These are phyloP conservation scores for Nakataea oryzae DNA, from an alignment of 2,329 filamentous ascomycete species.

Conservation along the genomic window DNA sequence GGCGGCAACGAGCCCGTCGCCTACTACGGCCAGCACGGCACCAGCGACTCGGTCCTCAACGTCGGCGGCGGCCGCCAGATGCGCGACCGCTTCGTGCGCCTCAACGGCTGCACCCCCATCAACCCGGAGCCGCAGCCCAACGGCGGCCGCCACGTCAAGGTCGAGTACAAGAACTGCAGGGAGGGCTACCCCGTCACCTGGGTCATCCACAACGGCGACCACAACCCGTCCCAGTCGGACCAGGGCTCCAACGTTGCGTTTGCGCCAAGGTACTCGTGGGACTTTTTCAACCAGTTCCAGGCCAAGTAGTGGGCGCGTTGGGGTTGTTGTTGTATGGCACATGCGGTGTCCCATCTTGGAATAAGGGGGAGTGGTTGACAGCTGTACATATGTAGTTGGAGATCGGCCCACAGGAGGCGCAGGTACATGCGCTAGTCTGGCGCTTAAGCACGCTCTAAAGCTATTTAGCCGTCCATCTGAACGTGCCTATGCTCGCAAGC, in stretches of 20 bases:
- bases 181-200: conserved; percentile 11
- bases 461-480: too few relatives aligned
- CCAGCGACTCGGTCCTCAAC: conserved; percentile 8
- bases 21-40: conserved; percentile 11
- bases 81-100: conserved; percentile 10
- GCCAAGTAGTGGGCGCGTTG: background rate
- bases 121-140: conserved; percentile 5
- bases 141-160: conserved; percentile 8
- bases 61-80: conserved; percentile 7
- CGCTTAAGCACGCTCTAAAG: too few relatives aligned
- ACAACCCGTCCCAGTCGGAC: conserved; percentile 11
- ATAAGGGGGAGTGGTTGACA: too few relatives aligned
- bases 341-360: too few relatives aligned
- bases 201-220: conserved; percentile 12
- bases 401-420: too few relatives aligned
- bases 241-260: conserved; percentile 6
- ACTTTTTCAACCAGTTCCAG: conserved; percentile 9
- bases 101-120: conserved; percentile 9
- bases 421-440: too few relatives aligned
- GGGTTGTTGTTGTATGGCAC: background rate
- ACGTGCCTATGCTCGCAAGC: too few relatives aligned
- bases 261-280: conserved; percentile 11
- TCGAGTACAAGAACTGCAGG: conserved; percentile 9
- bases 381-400: too few relatives aligned
- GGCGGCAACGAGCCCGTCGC: conserved; percentile 8